Percentiles rank a stretch among this genome's conserved stretches.
Evolutionary conservation across 768 basidiomycete genomes (phyloP).

Genomic region (Imleria badia): DNA sequence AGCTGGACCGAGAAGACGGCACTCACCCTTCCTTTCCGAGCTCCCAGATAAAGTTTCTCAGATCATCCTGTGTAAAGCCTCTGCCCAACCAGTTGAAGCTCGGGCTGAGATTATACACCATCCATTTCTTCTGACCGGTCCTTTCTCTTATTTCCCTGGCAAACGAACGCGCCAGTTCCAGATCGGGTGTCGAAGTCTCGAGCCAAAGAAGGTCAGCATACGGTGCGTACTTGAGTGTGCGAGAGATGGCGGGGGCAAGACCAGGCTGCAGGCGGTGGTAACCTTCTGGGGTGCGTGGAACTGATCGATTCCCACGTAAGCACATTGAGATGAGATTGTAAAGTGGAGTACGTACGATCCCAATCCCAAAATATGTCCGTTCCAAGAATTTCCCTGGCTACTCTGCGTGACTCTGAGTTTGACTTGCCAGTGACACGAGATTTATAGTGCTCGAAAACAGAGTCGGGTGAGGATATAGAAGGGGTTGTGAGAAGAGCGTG

Average conservation of each 20-base stretch:
- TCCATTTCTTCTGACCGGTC: constrained; percentile 64
- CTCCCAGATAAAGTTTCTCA: constrained; percentile 89
- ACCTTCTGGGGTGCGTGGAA: constrained; percentile 86
- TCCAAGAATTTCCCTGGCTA: constrained; percentile 69
- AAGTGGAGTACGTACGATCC: constrained; percentile 58
- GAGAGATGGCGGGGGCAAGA: constrained; percentile 77
- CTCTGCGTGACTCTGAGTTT: constrained; percentile 64
- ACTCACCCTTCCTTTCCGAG: constrained; percentile 81
- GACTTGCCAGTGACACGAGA: constrained; percentile 62
- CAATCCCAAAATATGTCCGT: constrained; percentile 83
- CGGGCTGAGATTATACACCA: constrained; percentile 93
- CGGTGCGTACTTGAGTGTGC: constrained; percentile 76
- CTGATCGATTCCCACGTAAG: constrained; percentile 36
- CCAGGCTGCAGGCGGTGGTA: constrained; percentile 88
- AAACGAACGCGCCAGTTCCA: constrained; percentile 76
- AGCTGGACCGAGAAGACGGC: not conserved
- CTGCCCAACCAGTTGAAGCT: constrained; percentile 91
- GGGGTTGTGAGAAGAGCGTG: constrained; percentile 17
- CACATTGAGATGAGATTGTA: not conserved
- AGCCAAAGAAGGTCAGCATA: constrained; percentile 92
- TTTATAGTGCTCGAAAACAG: constrained; percentile 58
- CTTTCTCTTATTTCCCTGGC: constrained; percentile 70
- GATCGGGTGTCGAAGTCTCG: constrained; percentile 86
- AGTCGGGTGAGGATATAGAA: constrained; percentile 33
- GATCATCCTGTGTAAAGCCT: constrained; percentile 71